A percentile compares a stretch with the other conserved stretches of the same genome.
Evolutionary conservation across 495 filamentous ascomycete species (phyloP).

Genomic region (Aspergillus baeticus): DNA sequence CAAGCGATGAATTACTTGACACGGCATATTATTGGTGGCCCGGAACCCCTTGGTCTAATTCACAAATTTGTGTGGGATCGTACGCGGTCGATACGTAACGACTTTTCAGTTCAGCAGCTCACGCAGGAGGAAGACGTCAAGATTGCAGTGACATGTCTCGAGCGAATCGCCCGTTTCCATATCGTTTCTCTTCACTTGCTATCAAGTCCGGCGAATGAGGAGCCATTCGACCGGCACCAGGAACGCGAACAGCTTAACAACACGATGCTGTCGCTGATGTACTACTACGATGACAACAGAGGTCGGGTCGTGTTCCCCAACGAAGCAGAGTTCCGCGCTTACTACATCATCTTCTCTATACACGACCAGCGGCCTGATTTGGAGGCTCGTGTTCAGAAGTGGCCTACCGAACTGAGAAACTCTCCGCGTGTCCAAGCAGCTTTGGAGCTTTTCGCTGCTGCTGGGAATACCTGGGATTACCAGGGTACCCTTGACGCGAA

Average conservation of each 20-base stretch:
- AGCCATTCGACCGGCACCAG: constrained; percentile 82
- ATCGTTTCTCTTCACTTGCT: constrained; percentile 85
- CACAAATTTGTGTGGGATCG: constrained; percentile 95
- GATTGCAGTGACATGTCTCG: constrained; percentile 74
- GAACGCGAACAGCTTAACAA: constrained; percentile 91
- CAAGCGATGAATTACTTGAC: constrained; percentile 83
- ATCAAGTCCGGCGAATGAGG: constrained; percentile 59
- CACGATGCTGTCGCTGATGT: constrained; percentile 81
- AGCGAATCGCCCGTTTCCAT: constrained; percentile 89
- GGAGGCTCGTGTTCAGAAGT: constrained; percentile 71
- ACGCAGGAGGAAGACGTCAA: constrained; percentile 65
- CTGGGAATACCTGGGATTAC: constrained; percentile 61
- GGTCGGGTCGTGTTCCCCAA: constrained; percentile 57
- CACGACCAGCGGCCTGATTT: constrained; percentile 68
- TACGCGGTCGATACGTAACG: constrained; percentile 86
- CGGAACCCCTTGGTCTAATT: constrained; percentile 61
- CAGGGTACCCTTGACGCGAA: constrained; percentile 63
- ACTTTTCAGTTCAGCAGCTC: constrained; percentile 87
- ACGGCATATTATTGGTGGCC: constrained; percentile 63
- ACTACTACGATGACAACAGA: constrained; percentile 79
- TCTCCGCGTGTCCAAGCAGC: constrained; percentile 63
- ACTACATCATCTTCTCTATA: constrained; percentile 82
- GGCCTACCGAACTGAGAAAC: constrained; percentile 57
- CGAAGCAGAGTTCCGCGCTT: constrained; percentile 87
- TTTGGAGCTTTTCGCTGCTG: constrained; percentile 65